phyloP scores from a whole-genome alignment of 805 yeast genomes.

The Komagataella phaffii region DNA sequence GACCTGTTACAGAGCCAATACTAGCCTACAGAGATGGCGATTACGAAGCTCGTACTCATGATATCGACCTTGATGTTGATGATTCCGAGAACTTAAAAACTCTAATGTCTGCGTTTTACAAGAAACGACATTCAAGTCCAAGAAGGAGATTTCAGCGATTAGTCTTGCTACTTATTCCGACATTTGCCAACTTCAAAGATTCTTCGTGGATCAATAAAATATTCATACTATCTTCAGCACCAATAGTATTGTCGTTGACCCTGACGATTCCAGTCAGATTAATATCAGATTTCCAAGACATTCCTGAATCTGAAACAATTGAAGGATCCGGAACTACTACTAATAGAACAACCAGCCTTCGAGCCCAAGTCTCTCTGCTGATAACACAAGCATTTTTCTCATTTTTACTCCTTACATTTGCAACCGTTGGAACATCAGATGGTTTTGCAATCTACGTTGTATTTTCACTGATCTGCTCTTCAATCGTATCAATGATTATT shows the following conservation, averaged over 20 bases:
- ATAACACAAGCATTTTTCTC: conserved; percentile 18
- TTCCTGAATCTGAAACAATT: not conserved
- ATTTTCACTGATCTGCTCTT: conserved; percentile 1
- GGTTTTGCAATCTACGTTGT: not conserved
- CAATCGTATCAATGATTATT: not conserved
- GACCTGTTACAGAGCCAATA: not conserved
- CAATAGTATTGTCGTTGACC: conserved; percentile 15
- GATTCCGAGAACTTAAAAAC: conserved; percentile 4
- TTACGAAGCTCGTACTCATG: conserved; percentile 1
- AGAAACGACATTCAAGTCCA: not conserved
- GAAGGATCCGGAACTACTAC: not conserved
- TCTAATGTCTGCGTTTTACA: conserved; percentile 1
- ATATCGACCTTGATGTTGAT: conserved; percentile 1
- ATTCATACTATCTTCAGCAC: conserved; percentile 4
- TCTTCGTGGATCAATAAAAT: not conserved
- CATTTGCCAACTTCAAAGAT: not conserved
- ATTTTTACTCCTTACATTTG: conserved; percentile 12
- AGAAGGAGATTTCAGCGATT: not conserved
- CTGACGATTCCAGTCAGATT: conserved; percentile 22
- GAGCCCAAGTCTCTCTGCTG: conserved; percentile 6
- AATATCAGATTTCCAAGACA: conserved; percentile 3
- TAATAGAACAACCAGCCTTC: not conserved
- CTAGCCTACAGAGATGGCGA: not conserved
- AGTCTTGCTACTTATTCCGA: not conserved
- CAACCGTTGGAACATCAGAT: conserved; percentile 7